A percentile compares a stretch with the other conserved stretches of the same genome.
phyloP scores from a whole-genome alignment of 2,329 filamentous ascomycete species.

The Verruconis gallopava region DNA sequence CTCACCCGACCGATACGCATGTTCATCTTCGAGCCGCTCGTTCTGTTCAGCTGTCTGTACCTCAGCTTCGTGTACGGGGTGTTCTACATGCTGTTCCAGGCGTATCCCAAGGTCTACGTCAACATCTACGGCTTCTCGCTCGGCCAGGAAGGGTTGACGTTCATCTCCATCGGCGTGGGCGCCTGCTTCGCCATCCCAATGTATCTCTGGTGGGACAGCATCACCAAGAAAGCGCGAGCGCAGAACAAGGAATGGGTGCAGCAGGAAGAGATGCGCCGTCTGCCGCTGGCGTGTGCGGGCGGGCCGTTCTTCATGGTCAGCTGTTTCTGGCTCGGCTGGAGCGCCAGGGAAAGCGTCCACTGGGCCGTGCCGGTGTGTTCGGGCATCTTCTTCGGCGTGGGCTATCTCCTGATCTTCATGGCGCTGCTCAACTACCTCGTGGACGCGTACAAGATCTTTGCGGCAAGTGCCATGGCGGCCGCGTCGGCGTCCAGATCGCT shows the following conservation, averaged over 20 bases:
- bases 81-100: constrained; percentile 64
- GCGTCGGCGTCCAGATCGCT: constrained; percentile 67
- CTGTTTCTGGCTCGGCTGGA: constrained; percentile 33
- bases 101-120: constrained; percentile 56
- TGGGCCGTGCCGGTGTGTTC: constrained; percentile 32
- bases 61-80: constrained; percentile 50
- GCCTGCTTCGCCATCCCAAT: constrained; percentile 44
- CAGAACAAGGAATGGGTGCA: constrained; percentile 42
- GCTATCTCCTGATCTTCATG: constrained; percentile 38
- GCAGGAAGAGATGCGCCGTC: constrained; percentile 52
- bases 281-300: constrained; percentile 59
- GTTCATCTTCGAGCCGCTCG: constrained; percentile 53
- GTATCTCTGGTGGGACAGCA: constrained; percentile 52
- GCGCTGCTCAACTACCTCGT: constrained; percentile 47
- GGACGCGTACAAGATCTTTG: constrained; percentile 59
- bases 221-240: constrained; percentile 40
- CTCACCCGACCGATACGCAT: constrained; percentile 60
- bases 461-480: constrained; percentile 66
- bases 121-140: constrained; percentile 49
- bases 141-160: constrained; percentile 53
- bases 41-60: constrained; percentile 58
- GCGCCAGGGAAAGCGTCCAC: constrained; percentile 23
- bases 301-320: constrained; percentile 43
- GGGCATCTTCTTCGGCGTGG: constrained; percentile 31
- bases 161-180: constrained; percentile 43